Evolutionary conservation across 2,329 filamentous ascomycete species (phyloP).

Genomic region (Amylocarpus encephaloides): DNA sequence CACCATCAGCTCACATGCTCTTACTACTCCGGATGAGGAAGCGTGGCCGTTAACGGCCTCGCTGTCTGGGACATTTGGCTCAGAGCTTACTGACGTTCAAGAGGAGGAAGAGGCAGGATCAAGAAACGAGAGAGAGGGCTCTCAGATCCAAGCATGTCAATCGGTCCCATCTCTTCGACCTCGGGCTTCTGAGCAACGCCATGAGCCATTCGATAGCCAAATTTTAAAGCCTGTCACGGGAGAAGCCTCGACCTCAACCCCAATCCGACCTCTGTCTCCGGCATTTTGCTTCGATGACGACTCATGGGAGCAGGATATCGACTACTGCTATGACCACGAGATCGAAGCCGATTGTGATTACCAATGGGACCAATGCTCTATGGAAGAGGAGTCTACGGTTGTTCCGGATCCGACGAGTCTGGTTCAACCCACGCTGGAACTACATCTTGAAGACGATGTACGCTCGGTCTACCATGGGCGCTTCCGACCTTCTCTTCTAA

Average conservation of each 20-base stretch:
- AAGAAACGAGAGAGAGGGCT: constrained; percentile 23
- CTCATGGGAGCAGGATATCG: constrained; percentile 62
- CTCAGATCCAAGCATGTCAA: constrained; percentile 26
- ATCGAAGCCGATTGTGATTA: constrained; percentile 62
- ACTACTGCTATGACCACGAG: constrained; percentile 65
- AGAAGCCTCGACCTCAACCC: constrained; percentile 2
- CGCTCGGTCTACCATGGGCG: constrained; percentile 21
- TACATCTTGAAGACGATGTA: constrained; percentile 24
- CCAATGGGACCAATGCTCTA: constrained; percentile 54
- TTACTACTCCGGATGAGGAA: constrained; percentile 38
- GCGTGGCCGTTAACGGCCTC: constrained; percentile 39
- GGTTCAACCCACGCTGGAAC: constrained; percentile 16
- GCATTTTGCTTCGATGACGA: constrained; percentile 28
- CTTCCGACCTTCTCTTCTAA: constrained; percentile 29
- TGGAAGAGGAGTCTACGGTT: constrained; percentile 34
- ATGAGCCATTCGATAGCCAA: constrained; percentile 23
- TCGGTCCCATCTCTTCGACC: constrained; percentile 31
- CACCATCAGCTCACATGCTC: constrained; percentile 32
- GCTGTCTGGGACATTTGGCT: constrained; percentile 17
- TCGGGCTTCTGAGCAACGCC: constrained; percentile 37
- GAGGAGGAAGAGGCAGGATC: constrained; percentile 47
- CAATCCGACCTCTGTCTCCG: constrained; percentile 11
- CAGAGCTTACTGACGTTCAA: constrained; percentile 50
- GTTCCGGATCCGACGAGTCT: constrained; percentile 9
- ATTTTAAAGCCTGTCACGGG: constrained; percentile 17